phyloP scores from a whole-genome alignment of 2,329 filamentous ascomycete genomes.

The Trichoderma sp. region DNA sequence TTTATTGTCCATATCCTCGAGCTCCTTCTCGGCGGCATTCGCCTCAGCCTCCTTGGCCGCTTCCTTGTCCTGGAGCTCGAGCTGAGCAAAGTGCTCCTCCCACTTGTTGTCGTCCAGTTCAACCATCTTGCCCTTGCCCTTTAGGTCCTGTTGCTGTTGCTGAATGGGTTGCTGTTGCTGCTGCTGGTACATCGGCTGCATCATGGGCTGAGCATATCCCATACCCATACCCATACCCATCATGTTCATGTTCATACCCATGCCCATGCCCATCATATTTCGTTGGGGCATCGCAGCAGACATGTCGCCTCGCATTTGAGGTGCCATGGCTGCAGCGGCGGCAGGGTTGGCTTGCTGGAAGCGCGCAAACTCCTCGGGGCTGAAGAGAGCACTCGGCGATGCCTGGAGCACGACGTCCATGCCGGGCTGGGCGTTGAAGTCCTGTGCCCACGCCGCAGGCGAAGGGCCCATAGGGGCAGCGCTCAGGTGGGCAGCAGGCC shows the following conservation, averaged over 20 bases:
- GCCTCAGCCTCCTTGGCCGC: slow-evolving; percentile 47
- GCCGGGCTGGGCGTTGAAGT: slow-evolving; percentile 59
- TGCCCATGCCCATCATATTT: slow-evolving; percentile 61
- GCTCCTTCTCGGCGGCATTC: slow-evolving; percentile 77
- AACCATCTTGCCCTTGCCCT: slow-evolving; percentile 90
- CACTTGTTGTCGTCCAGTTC: slow-evolving; percentile 93
- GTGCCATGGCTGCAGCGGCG: slow-evolving; percentile 52
- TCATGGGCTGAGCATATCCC: slow-evolving; percentile 55
- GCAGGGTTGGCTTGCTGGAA: slow-evolving; percentile 76
- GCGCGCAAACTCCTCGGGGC: slow-evolving; percentile 79
- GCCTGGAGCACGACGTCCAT: slow-evolving; percentile 72
- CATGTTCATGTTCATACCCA: slow-evolving; percentile 55
- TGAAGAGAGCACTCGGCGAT: slow-evolving; percentile 64
- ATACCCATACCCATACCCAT: slow-evolving; percentile 55
- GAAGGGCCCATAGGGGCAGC: slow-evolving; percentile 46
- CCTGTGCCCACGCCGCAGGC: slow-evolving; percentile 56
- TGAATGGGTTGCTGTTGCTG: slow-evolving; percentile 51
- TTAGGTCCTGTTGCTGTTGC: slow-evolving; percentile 54
- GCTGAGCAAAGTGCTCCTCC: slow-evolving; percentile 94
- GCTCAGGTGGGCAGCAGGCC: slow-evolving; percentile 50
- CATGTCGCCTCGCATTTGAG: slow-evolving; percentile 56
- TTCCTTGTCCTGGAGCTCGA: slow-evolving; percentile 67
- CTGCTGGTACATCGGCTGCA: slow-evolving; percentile 49
- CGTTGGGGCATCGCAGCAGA: slow-evolving; percentile 52
- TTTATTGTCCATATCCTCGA: slow-evolving; percentile 78